phyloP scores from a whole-genome alignment of 164 flowering plant genomes.

The Brasenia schreberi region DNA sequence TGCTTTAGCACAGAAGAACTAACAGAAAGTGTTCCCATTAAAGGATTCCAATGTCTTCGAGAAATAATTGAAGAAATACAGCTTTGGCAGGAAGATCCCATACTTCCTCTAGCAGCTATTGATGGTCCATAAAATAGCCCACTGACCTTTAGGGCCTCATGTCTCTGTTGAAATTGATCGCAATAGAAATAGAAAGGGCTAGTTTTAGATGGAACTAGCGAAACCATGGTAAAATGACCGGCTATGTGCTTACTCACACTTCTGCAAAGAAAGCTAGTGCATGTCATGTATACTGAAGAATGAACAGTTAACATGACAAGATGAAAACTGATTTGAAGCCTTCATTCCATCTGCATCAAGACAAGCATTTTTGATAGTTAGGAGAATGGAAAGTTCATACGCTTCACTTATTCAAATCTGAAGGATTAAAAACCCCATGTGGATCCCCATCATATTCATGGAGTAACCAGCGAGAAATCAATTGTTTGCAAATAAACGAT shows the following conservation, averaged over 20 bases:
- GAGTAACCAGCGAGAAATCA: background rate
- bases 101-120: slow-evolving; percentile 13
- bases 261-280: slow-evolving; percentile 15
- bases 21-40: slow-evolving; percentile 15
- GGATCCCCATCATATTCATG: background rate
- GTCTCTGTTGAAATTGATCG: slow-evolving; percentile 13
- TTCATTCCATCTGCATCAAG: background rate
- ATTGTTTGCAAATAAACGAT: background rate
- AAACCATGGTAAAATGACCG: slow-evolving; percentile 20
- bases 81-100: slow-evolving; percentile 4
- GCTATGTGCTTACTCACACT: slow-evolving; percentile 25
- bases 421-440: too few relatives aligned
- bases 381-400: background rate
- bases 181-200: slow-evolving; percentile 15
- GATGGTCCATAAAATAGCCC: slow-evolving; percentile 16
- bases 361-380: too few relatives aligned
- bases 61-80: slow-evolving; percentile 17
- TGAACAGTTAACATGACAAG: background rate
- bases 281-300: slow-evolving; percentile 18
- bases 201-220: slow-evolving; percentile 20
- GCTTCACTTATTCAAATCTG: background rate
- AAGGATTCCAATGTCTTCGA: slow-evolving; percentile 14
- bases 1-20: slow-evolving; percentile 13
- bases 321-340: background rate
- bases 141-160: slow-evolving; percentile 14